Conservation (phyloP, 164 flowering plant genomes). For the Piper betle region DNA sequence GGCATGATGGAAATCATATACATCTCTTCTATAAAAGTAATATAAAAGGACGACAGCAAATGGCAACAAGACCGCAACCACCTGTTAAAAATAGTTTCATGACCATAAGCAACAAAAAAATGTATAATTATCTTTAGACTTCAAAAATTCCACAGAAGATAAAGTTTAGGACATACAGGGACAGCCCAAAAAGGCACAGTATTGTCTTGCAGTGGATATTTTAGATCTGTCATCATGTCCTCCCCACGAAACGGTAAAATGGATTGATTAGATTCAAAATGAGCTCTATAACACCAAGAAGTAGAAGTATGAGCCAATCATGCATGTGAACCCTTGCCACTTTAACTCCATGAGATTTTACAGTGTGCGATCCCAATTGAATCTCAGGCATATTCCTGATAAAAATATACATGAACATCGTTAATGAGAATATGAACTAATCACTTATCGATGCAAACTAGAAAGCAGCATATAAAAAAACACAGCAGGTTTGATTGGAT, state of each 20-base stretch:
- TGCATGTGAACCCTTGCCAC: constrained; percentile 29
- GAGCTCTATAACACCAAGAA: constrained; percentile 46
- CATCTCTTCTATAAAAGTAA: constrained; percentile 48
- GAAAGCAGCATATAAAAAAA: no score
- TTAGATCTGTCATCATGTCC: constrained; percentile 79
- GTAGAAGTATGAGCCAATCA: constrained; percentile 69
- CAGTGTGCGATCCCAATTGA: constrained; percentile 18
- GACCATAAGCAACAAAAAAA: not conserved
- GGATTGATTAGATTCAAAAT: constrained; percentile 43
- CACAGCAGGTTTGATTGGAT: no score
- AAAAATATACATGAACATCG: constrained; percentile 1
- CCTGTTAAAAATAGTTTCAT: constrained; percentile 9
- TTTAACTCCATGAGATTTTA: constrained; percentile 44
- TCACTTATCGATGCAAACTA: not conserved
- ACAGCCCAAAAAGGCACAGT: constrained; percentile 83
- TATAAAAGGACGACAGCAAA: constrained; percentile 23
- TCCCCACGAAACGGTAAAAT: constrained; percentile 70
- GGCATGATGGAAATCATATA: constrained; percentile 79
- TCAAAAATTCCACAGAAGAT: not conserved
- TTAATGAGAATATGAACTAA: not conserved
- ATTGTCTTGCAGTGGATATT: constrained; percentile 54
- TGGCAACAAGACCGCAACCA: constrained; percentile 46
- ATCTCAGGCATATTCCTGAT: constrained; percentile 12
- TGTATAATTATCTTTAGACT: not conserved
- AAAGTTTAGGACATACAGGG: constrained; percentile 46